Percentiles rank a stretch among this genome's conserved stretches.
Evolutionary conservation across 2,329 filamentous ascomycete species (phyloP).

Genomic region (Ophiostoma angusticollis): DNA sequence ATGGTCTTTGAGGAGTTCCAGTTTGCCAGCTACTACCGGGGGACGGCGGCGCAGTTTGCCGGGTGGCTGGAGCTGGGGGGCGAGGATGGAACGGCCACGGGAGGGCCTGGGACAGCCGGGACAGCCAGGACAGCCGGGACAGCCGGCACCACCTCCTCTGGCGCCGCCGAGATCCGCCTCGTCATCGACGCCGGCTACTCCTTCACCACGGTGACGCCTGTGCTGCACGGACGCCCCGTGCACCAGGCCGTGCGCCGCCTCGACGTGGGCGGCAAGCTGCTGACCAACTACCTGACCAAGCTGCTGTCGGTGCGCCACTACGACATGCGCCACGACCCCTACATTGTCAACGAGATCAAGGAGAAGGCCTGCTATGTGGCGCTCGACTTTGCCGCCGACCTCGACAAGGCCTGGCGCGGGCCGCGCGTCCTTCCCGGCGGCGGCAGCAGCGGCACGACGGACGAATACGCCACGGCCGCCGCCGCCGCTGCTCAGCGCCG

Average conservation of each 20-base stretch:
- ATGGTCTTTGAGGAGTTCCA: constrained; percentile 96
- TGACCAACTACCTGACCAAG: constrained; percentile 87
- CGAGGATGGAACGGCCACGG: background rate
- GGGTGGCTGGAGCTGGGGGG: constrained; percentile 58
- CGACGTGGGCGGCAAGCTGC: constrained; percentile 80
- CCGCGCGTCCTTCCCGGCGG: constrained; percentile 27
- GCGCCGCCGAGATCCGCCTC: constrained; percentile 67
- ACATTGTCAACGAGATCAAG: constrained; percentile 93
- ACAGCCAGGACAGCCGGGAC: background rate
- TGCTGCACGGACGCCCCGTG: constrained; percentile 68
- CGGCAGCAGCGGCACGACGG: too few relatives aligned
- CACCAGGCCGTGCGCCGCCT: constrained; percentile 73
- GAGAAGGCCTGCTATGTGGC: constrained; percentile 79
- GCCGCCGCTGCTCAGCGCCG: constrained; percentile 36
- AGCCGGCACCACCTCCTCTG: background rate
- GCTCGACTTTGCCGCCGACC: constrained; percentile 59
- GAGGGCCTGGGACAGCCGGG: background rate
- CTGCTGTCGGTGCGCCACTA: constrained; percentile 84
- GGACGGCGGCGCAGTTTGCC: constrained; percentile 59
- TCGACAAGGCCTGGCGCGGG: constrained; percentile 77
- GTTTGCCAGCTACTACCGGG: constrained; percentile 74
- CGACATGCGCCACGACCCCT: constrained; percentile 87
- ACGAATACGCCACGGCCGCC: too few relatives aligned
- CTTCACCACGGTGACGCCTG: constrained; percentile 77
- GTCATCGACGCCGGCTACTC: constrained; percentile 89